Evolutionary conservation across 179 eudicot genomes (phyloP), one percentile per base, ranked within the genome.

Genomic region (Drosera spatulata): DNA sequence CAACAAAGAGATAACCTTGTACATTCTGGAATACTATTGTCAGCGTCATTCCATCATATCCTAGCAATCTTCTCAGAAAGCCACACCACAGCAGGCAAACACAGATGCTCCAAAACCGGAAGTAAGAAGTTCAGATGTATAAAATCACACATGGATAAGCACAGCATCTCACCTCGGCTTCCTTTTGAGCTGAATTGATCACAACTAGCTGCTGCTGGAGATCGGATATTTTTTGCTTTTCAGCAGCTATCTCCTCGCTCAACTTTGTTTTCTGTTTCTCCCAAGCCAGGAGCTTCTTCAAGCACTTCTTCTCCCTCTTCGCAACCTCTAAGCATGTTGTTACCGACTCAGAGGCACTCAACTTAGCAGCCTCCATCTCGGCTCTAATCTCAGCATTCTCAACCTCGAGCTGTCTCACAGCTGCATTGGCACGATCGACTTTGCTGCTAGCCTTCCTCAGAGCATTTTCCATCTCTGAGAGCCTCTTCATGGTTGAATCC

Each of bases 301-400:
- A 81, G 68, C 73, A 82, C 80, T 82, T 93, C 69, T 93, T 93
- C 75, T 93, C 99, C 78, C 94, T 80, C 75, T 83, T 93, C 56
- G 93, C 88, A 67, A 81, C 85, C 73, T 89, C 99, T 72, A 80
- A 71, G 65, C 88, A 86, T n/a, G 86, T 77, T 12, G 71, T 75
- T 57, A 77, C 85, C 2, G 99, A 93, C 77, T 93, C 99, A 5
- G 97, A 84, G 6, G 97, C 95, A 74, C 97, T 93, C 75, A 93
- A 64, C 70, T 93, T 93, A 50, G 89, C 80, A 70, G 97, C 95
- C 82, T 93, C 99, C 88, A 93, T 89, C 78, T 93, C 99, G 37
- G 99, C 99, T 76, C 84, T 82, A 48, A 90, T 84, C 72, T 89
- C 99, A 53, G 99, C 99, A 79, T 93, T 93, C 79, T 89, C 97